Conservation (phyloP, 257 asterid species). For the Solanum appendiculatum region DNA sequence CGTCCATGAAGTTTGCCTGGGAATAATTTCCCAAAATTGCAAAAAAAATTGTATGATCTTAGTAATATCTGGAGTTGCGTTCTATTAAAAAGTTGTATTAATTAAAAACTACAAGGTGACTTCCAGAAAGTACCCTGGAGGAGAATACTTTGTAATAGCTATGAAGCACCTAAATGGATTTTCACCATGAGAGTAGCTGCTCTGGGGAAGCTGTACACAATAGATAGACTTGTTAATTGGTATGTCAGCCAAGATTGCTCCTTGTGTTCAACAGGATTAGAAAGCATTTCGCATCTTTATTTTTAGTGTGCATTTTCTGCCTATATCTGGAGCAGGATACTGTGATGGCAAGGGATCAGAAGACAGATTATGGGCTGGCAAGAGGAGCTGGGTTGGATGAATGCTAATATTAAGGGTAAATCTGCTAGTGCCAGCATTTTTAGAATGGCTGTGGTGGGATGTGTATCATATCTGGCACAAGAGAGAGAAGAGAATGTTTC, state of each 20-base stretch:
- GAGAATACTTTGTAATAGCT: neutral
- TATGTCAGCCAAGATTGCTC: neutral
- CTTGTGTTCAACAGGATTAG: neutral
- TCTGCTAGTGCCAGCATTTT: neutral
- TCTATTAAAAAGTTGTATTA: neutral
- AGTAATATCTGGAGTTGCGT: neutral
- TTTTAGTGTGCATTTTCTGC: neutral
- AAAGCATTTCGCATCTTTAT: neutral
- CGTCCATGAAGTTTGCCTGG: too few relatives aligned
- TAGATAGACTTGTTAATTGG: neutral
- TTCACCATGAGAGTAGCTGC: neutral
- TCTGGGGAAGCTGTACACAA: neutral
- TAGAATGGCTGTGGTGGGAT: neutral
- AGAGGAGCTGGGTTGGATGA: neutral
- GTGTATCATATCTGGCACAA: neutral
- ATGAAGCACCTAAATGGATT: neutral
- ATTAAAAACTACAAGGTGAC: neutral
- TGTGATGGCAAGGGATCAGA: neutral
- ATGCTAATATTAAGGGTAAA: neutral
- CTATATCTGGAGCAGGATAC: neutral
- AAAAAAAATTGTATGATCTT: neutral
- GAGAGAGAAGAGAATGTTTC: neutral
- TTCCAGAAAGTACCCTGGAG: neutral
- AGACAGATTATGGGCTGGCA: neutral
- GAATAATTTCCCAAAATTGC: too few relatives aligned